Base-by-base conservation (phyloP, 1,284 basidiomycete species). In the Fomitopsis schrenkii region DNA sequence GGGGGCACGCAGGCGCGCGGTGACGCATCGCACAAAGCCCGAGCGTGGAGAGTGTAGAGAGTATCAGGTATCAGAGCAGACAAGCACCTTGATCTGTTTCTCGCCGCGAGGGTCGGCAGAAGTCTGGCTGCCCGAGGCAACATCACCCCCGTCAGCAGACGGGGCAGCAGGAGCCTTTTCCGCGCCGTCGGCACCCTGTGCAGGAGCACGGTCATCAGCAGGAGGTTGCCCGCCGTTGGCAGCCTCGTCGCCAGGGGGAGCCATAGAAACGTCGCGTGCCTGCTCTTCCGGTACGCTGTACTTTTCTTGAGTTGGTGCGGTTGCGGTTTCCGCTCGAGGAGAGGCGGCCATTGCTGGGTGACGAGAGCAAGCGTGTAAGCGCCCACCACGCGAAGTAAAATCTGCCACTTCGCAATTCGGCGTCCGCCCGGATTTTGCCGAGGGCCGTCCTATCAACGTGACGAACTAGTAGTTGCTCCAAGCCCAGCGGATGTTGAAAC, bases 71-170 rank as follows among this genome's bases (percentile, higher is more conserved):
- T 75, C 76, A 80, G 81, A 83, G 82, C 82, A 85, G 82, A 83
- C 88, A 92, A 91, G 89, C 90, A 92, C 90, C 90, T 92, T 92
- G 83, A 88, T 79, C 79, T 89, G 88, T 81, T 90, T 91, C 79
- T 92, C 90, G 71, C 88, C 86, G 69, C 81, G 84, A 67, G 78
- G 78, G 62, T 80, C 78, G 70, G 79, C 59, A 55, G 73, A 74
- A 61, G 68, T 61, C 63, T 70, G 72, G 55, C 53, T 41, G 50
- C 60, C 62, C 60, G 66, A 59, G 45, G 62, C 62, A 35, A 55
- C 58, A 19, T 64, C 65, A 30, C 60, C 63, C 7, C 61, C 65
- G 59, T 68, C 68, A 19, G 62, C 68, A 38, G 62, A 61, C 64
- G 46, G 67, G 67, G 58, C 54, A 66, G 50, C 64, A 77, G 69